Conservation (phyloP, 129 eudicot species). For the Flaveria linearis region DNA sequence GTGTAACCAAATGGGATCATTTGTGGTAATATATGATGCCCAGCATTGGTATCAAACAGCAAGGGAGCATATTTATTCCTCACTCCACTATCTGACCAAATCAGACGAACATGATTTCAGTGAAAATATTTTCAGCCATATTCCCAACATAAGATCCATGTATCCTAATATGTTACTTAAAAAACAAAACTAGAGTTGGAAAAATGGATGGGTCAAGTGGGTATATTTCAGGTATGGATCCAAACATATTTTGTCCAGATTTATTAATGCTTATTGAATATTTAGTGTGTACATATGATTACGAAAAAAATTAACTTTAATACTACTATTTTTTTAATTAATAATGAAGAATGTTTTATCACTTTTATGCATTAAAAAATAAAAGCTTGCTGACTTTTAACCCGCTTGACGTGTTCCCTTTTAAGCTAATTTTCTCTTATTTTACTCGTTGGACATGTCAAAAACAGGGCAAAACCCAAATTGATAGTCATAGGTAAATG, state of each 20-base stretch:
- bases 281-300: neutral
- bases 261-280: neutral
- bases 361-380: neutral
- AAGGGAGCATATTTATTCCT: constrained; percentile 45
- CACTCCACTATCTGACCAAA: constrained; percentile 44
- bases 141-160: neutral
- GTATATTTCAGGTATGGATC: neutral
- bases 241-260: neutral
- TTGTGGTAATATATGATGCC: constrained; percentile 65
- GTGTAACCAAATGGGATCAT: constrained; percentile 53
- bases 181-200: neutral
- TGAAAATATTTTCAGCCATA: constrained; percentile 4
- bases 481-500: neutral
- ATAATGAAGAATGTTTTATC: neutral
- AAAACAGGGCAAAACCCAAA: neutral
- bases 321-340: neutral
- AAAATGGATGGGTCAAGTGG: neutral
- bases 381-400: neutral
- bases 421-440: neutral
- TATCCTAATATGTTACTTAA: neutral
- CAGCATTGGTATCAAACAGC: constrained; percentile 68
- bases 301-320: neutral
- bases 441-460: neutral
- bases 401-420: neutral
- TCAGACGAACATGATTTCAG: constrained; percentile 16